These are phyloP conservation scores for Cubamyces lactineus DNA, from an alignment of 768 basidiomycete genomes.

Conservation along the genomic window DNA sequence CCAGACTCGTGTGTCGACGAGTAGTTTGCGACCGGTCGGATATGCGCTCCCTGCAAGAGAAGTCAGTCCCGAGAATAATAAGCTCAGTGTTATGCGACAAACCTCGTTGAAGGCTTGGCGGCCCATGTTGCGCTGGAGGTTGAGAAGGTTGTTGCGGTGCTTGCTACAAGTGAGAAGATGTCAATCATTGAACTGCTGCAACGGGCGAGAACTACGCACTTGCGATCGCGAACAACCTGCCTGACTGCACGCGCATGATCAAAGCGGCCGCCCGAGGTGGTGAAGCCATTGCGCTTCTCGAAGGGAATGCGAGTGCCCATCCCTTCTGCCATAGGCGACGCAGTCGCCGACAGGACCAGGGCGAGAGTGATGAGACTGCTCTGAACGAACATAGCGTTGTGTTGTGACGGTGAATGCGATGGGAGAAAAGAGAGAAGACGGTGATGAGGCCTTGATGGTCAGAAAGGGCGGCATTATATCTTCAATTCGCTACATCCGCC, in stretches of 20 bases:
- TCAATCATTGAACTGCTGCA: background rate
- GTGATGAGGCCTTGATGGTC: background rate
- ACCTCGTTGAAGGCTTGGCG: slow-evolving; percentile 23
- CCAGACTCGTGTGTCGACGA: background rate
- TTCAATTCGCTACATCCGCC: slow-evolving; percentile 6
- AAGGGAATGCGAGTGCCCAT: slow-evolving; percentile 16
- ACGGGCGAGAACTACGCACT: slow-evolving; percentile 13
- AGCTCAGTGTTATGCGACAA: background rate
- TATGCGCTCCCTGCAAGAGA: slow-evolving; percentile 28
- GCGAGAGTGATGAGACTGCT: slow-evolving; percentile 12
- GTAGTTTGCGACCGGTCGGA: slow-evolving; percentile 26
- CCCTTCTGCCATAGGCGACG: slow-evolving; percentile 3
- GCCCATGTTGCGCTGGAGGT: slow-evolving; percentile 19
- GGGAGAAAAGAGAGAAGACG: background rate
- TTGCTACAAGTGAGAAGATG: slow-evolving; percentile 10
- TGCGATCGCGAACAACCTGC: slow-evolving; percentile 20
- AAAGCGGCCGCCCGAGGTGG: slow-evolving; percentile 19
- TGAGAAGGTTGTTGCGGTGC: slow-evolving; percentile 26
- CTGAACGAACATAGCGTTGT: slow-evolving; percentile 4
- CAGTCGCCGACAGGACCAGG: slow-evolving; percentile 4
- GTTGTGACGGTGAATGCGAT: background rate
- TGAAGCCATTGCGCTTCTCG: slow-evolving; percentile 15
- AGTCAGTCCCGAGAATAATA: no score
- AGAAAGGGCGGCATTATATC: background rate
- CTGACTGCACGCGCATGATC: slow-evolving; percentile 22